Percentiles rank a stretch among this genome's conserved stretches.
Conservation (phyloP, 371 early-diverging fungal genomes). For the Apophysomyces elegans region DNA sequence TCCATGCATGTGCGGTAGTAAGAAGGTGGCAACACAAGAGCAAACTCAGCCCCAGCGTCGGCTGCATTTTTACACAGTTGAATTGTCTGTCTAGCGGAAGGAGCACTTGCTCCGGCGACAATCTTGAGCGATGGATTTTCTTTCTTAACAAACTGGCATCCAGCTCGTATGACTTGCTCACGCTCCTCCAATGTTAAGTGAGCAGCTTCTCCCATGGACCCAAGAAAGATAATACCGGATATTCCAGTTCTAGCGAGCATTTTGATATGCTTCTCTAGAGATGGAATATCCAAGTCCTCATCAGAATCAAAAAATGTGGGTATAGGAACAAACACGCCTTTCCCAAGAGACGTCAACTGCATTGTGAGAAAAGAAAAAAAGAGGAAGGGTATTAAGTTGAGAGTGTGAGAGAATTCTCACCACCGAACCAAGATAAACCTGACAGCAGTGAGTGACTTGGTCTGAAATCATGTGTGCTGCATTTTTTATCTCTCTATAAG, state of each 20-base stretch:
- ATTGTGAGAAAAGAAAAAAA: slow-evolving; percentile 9
- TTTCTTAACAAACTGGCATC: slow-evolving; percentile 30
- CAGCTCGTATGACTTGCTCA: slow-evolving; percentile 28
- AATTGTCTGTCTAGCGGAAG: slow-evolving; percentile 42
- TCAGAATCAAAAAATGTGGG: slow-evolving; percentile 51
- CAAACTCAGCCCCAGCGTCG: slow-evolving; percentile 41
- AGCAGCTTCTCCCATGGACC: slow-evolving; percentile 55
- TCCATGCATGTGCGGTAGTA: slow-evolving; percentile 39
- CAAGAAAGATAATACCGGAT: slow-evolving; percentile 48
- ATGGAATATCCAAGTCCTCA: slow-evolving; percentile 48
- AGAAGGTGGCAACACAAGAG: slow-evolving; percentile 48
- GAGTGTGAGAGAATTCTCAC: slow-evolving; percentile 9
- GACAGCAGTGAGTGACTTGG: no score
- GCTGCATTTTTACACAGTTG: slow-evolving; percentile 39
- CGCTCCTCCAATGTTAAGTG: slow-evolving; percentile 46
- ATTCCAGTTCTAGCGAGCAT: slow-evolving; percentile 45
- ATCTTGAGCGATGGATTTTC: slow-evolving; percentile 36
- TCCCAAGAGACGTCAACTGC: slow-evolving; percentile 29
- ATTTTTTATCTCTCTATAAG: no score
- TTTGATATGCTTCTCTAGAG: slow-evolving; percentile 45
- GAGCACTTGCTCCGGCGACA: slow-evolving; percentile 45
- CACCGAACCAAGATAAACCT: no score
- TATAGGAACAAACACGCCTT: slow-evolving; percentile 50
- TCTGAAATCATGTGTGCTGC: no score
- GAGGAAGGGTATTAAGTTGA: slow-evolving; percentile 6